Evolutionary conservation across 1,284 basidiomycete genomes (phyloP).

Genomic region (Fomitopsis pinicola): DNA sequence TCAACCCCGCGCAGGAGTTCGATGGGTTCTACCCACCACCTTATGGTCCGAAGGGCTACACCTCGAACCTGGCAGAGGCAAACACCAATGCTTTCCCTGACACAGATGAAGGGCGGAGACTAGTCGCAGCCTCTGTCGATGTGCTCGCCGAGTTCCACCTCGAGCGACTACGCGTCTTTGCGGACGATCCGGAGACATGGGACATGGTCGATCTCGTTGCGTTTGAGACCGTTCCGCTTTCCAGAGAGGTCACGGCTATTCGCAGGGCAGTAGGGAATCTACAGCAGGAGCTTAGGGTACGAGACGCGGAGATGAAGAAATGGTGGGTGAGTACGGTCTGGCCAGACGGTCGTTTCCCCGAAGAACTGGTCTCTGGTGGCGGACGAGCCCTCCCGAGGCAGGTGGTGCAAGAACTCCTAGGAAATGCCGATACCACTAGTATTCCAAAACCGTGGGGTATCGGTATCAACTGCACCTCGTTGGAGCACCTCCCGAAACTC

Average conservation of each 20-base stretch:
- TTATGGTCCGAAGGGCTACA: constrained; percentile 54
- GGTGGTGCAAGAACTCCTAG: constrained; percentile 33
- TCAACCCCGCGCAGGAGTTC: constrained; percentile 70
- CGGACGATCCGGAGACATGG: constrained; percentile 49
- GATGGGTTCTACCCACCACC: constrained; percentile 73
- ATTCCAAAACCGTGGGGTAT: constrained; percentile 39
- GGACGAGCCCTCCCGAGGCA: constrained; percentile 27
- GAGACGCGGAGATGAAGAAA: constrained; percentile 39
- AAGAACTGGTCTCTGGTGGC: constrained; percentile 28
- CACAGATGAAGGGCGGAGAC: constrained; percentile 19
- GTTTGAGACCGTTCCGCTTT: constrained; percentile 77
- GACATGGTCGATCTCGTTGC: constrained; percentile 57
- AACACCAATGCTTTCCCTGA: constrained; percentile 44
- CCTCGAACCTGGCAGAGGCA: constrained; percentile 13
- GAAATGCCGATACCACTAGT: constrained; percentile 6
- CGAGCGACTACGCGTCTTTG: constrained; percentile 56
- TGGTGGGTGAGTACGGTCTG: constrained; percentile 82
- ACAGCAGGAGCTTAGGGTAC: constrained; percentile 21
- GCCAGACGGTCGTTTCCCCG: constrained; percentile 49
- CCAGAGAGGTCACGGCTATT: constrained; percentile 64
- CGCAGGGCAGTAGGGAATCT: constrained; percentile 51
- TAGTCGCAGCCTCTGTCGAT: constrained; percentile 36
- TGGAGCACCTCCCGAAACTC: constrained; percentile 34
- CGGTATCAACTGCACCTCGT: constrained; percentile 71
- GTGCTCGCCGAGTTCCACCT: constrained; percentile 67